Base-by-base conservation (phyloP, 768 basidiomycete genomes). In the Psilocybe cubensis region DNA sequence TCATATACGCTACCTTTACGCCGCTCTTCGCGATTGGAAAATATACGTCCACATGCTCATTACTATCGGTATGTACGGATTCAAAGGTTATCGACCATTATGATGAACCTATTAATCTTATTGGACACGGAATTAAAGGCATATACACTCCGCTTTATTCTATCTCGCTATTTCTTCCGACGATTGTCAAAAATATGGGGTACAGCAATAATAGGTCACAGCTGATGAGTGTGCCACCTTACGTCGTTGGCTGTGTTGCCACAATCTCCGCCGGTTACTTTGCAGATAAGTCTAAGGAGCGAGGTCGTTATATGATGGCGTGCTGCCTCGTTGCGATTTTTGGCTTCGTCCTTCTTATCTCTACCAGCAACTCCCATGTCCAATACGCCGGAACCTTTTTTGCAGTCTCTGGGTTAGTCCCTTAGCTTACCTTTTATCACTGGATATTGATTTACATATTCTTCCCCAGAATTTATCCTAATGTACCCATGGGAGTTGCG, bases 21-120 rank as follows among this genome's bases (percentile, higher is more conserved):
- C 54, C 3, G 71, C 71, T 28, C 17, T 72, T 33, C 65, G 53
- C 42, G 71, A 72, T 58, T 72, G 71, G 71, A 72, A 72, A 59
- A 72, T 72, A 44, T 72, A 70, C 63, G 64, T 72, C 12, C 68
- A 72, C 54, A 72, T 71, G 67, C 42, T 72, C 10, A 72, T 70
- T 58, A 70, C 68, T 29, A 67, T 71, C 41, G 71, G 69, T 68
- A 60, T 20, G 31, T 24, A n/a, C n/a, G n/a, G n/a, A n/a, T n/a
- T n/a, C n/a, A n/a, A n/a, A n/a, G n/a, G n/a, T n/a, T n/a, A n/a
- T n/a, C n/a, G n/a, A n/a, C n/a, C n/a, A n/a, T n/a, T n/a, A n/a
- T n/a, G n/a, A n/a, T n/a, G n/a, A n/a, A n/a, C n/a, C n/a, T n/a
- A n/a, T n/a, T n/a, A n/a, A n/a, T n/a, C n/a, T n/a, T n/a, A n/a